A percentile compares a stretch with the other conserved stretches of the same genome.
phyloP scores from a whole-genome alignment of 345 rosid species.

The Citrus unshiu region DNA sequence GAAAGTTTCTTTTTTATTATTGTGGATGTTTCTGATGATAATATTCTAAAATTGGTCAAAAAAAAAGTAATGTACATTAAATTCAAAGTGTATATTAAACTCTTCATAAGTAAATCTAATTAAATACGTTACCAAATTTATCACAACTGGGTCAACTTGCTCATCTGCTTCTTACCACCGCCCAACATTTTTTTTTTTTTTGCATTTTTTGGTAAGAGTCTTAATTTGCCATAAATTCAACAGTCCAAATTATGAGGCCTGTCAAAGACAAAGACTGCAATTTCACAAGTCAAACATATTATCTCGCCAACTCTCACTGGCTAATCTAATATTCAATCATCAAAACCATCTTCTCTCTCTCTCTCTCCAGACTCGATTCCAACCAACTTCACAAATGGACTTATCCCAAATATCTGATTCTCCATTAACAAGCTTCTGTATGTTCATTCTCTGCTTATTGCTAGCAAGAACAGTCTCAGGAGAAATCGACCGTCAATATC shows the following conservation, averaged over 20 bases:
- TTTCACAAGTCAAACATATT: not conserved
- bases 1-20: not conserved
- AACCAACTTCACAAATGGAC: not conserved
- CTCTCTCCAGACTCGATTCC: not conserved
- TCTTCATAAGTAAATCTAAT: not conserved
- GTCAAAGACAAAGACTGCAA: not conserved
- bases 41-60: not conserved
- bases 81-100: not conserved
- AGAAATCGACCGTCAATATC: constrained; percentile 1
- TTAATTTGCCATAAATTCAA: no score
- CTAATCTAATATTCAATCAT: not conserved
- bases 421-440: not conserved
- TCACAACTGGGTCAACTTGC: not conserved
- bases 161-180: not conserved
- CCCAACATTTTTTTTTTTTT: not conserved
- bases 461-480: constrained; percentile 4
- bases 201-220: not conserved
- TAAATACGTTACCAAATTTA: not conserved
- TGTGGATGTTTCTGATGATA: not conserved
- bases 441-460: not conserved
- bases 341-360: not conserved
- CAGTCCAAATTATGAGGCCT: not conserved
- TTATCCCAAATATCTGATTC: not conserved
- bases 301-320: not conserved
- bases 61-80: not conserved